Evolutionary conservation across 768 basidiomycete genomes (phyloP), one percentile per base, ranked within the genome.

Genomic region (Tricholoma saponaceum): DNA sequence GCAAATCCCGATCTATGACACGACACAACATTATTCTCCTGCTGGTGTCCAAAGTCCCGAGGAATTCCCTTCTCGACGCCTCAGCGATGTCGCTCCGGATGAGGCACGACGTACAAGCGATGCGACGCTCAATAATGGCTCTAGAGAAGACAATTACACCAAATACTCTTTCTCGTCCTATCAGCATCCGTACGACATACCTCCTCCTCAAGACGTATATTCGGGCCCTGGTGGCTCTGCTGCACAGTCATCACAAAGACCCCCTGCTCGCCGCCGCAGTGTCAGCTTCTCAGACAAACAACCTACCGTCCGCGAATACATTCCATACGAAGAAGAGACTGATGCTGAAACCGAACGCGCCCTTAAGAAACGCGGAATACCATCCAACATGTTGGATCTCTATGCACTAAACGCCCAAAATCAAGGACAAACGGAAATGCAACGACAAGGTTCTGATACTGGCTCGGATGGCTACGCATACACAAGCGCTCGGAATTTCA

Each of bases 121-220:
- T 55, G 63, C 62, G 7, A 83, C 81, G 1, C 64, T 81, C 23
- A 61, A 56, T 9, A 65, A 52, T 32, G 43, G 32, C 16, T 44
- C 54, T 39, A 33, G 65, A 18, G 20, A 57, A 23, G 61, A 63
- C 50, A 60, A 66, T n/a, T 65, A 76, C 54, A 67, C 71, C 58
- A 77, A 71, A 64, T 82, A 74, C 56, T 75, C 82, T 0, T 66
- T 84, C 46, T 80, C 83, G 16, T 83, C 84, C 3, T 81, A 83
- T 70, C 72, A 77, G 51, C 84, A 87, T 59, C 84, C 85, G 9
- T 79, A 85, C 60, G 83, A 85, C 47, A 85, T 89, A 41, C 72
- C 71, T 16, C 76, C 83, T 2, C 87, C 86, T 2, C 67, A 71
- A 37, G 68, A 71, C 55, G 76, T 73, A 3, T 80, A 82, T 59